Evolutionary conservation across 306 rosid genomes (phyloP).

Genomic region (Carpinus viminea): DNA sequence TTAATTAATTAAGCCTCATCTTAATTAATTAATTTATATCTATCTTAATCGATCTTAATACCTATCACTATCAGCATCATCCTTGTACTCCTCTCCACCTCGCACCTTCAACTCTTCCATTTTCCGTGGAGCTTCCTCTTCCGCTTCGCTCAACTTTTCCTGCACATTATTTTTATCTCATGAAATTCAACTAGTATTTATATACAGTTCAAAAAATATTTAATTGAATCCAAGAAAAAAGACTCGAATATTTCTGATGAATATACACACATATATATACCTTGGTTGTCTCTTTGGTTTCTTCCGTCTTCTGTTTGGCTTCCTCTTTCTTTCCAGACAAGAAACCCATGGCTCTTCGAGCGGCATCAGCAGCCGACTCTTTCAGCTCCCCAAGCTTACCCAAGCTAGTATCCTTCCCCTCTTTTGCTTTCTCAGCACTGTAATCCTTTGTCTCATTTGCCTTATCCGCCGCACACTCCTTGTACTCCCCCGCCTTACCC

Average conservation of each 20-base stretch:
- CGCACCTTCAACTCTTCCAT: conserved; percentile 45
- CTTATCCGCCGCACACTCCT: conserved; percentile 23
- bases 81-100: conserved; percentile 19
- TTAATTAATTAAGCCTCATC: neutral
- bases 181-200: too few species aligned
- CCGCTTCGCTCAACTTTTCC: conserved; percentile 53
- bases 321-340: conserved; percentile 68
- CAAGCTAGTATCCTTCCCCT: conserved; percentile 51
- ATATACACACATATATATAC: conserved; percentile 3
- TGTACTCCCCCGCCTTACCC: conserved; percentile 34
- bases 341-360: conserved; percentile 55
- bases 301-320: conserved; percentile 39
- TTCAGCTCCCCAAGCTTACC: conserved; percentile 66
- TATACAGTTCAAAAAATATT: too few species aligned
- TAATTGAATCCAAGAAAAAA: too few species aligned
- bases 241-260: too few species aligned
- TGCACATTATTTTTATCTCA: conserved; percentile 20
- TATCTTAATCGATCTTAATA: neutral
- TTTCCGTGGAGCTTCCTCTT: conserved; percentile 46
- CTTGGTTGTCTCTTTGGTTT: conserved; percentile 41
- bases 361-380: conserved; percentile 62
- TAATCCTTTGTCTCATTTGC: conserved; percentile 34
- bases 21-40: neutral
- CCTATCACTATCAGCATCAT: conserved; percentile 25
- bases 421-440: conserved; percentile 52